Conservation (phyloP, 805 yeast genomes). For the Candida lessepsii region DNA sequence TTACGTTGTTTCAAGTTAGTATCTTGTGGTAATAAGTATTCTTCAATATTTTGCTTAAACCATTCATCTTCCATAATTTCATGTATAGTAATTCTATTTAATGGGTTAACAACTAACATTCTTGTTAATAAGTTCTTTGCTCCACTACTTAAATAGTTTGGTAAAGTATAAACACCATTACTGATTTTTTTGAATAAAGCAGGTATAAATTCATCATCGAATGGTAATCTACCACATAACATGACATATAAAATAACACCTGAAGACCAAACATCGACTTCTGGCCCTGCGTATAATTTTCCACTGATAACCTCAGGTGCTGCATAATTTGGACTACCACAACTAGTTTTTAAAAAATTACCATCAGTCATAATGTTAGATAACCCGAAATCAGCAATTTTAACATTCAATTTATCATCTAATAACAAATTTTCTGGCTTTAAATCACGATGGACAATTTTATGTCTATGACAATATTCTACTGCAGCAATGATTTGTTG, state of each 20-base stretch:
- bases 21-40: slow-evolving; percentile 68
- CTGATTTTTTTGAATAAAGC: slow-evolving; percentile 89
- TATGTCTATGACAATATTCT: slow-evolving; percentile 93
- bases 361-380: slow-evolving; percentile 98
- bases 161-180: slow-evolving; percentile 89
- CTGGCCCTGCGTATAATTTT: slow-evolving; percentile 94
- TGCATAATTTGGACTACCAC: slow-evolving; percentile 97
- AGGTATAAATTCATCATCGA: slow-evolving; percentile 95
- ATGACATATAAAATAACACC: slow-evolving; percentile 94
- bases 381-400: slow-evolving; percentile 94
- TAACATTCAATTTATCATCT: slow-evolving; percentile 87
- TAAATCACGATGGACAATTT: slow-evolving; percentile 93
- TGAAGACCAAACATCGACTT: slow-evolving; percentile 97
- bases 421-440: slow-evolving; percentile 91
- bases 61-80: slow-evolving; percentile 93
- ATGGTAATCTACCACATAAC: slow-evolving; percentile 94
- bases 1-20: slow-evolving; percentile 35
- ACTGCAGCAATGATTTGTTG: slow-evolving; percentile 97
- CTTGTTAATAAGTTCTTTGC: slow-evolving; percentile 79
- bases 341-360: slow-evolving; percentile 87
- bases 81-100: slow-evolving; percentile 87
- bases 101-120: slow-evolving; percentile 93
- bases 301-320: slow-evolving; percentile 97
- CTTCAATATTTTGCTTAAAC: slow-evolving; percentile 81
- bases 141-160: slow-evolving; percentile 81